These are phyloP conservation scores for Calonectria fujianensis DNA, from an alignment of 2,329 filamentous ascomycete species.

Conservation along the genomic window DNA sequence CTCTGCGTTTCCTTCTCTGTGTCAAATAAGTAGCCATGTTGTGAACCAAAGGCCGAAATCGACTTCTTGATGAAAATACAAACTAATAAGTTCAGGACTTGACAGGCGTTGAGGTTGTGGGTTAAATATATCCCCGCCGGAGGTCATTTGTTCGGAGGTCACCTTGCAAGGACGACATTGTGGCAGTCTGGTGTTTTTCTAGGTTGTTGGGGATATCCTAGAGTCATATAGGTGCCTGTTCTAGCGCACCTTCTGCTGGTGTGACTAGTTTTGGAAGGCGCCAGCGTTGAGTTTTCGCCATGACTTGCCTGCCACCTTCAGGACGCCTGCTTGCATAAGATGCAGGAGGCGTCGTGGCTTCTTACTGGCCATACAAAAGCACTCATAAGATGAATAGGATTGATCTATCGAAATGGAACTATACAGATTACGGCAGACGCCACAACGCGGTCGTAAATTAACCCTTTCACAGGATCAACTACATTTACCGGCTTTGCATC, in stretches of 20 bases:
- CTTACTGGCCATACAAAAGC: background rate
- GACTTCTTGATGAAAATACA: background rate
- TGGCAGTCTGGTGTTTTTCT: background rate
- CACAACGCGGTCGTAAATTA: background rate
- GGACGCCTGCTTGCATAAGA: background rate
- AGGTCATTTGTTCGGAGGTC: background rate
- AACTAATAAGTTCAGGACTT: background rate
- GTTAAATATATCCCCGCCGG: background rate
- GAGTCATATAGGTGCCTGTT: no score
- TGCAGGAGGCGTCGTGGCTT: background rate
- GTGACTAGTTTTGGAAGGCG: slow-evolving; percentile 1
- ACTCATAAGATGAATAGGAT: background rate
- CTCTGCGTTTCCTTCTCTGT: background rate
- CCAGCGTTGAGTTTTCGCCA: slow-evolving; percentile 3
- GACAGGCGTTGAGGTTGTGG: background rate
- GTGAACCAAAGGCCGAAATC: no score
- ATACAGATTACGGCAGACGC: background rate
- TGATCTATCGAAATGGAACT: background rate
- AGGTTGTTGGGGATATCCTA: background rate
- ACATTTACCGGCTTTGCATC: background rate
- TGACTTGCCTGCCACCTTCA: background rate
- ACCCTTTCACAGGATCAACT: background rate
- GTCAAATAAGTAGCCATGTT: background rate
- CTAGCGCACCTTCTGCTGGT: background rate
- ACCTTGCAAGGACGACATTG: slow-evolving; percentile 1